Percentiles rank a stretch among this genome's conserved stretches.
Evolutionary conservation across 2,329 filamentous ascomycete species (phyloP).

Genomic region (Paramyrothecium sp.): DNA sequence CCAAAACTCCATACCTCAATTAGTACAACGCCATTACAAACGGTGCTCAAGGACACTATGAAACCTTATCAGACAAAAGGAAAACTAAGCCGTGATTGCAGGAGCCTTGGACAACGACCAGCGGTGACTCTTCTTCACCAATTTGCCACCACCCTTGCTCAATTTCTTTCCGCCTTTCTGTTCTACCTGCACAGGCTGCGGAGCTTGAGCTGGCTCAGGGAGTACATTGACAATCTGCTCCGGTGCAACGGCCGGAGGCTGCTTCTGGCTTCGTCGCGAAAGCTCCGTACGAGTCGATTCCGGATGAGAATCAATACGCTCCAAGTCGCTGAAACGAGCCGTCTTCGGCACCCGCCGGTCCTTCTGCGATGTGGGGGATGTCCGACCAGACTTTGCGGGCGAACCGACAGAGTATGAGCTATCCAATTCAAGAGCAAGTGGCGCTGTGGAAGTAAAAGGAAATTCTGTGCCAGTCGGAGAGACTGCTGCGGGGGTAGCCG

Average conservation of each 20-base stretch:
- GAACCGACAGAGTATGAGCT: not conserved
- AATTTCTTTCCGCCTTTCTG: constrained; percentile 22
- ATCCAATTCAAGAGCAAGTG: not conserved
- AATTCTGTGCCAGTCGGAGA: constrained; percentile 3
- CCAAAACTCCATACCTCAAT: not conserved
- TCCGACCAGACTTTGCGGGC: not conserved
- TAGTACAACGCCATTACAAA: not conserved
- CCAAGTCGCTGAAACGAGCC: constrained; percentile 26
- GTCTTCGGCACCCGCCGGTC: constrained; percentile 16
- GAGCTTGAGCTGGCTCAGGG: constrained; percentile 12
- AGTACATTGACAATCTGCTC: constrained; percentile 17
- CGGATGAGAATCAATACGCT: constrained; percentile 23
- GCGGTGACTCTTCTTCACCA: constrained; percentile 18
- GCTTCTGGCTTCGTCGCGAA: not conserved
- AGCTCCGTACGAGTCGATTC: not conserved
- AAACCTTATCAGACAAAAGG: not conserved
- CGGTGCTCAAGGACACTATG: not conserved
- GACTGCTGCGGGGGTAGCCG: constrained; percentile 10
- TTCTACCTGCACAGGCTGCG: constrained; percentile 8
- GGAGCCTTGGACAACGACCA: constrained; percentile 17
- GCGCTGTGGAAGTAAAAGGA: not conserved
- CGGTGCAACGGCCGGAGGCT: not conserved
- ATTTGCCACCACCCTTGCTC: constrained; percentile 25
- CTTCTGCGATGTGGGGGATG: constrained; percentile 4
- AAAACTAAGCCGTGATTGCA: constrained; percentile 11